A percentile compares a stretch with the other conserved stretches of the same genome.
Evolutionary conservation across 225 moss, liverwort and hornwort genomes (phyloP).

Genomic region (Polytrichum formosum): DNA sequence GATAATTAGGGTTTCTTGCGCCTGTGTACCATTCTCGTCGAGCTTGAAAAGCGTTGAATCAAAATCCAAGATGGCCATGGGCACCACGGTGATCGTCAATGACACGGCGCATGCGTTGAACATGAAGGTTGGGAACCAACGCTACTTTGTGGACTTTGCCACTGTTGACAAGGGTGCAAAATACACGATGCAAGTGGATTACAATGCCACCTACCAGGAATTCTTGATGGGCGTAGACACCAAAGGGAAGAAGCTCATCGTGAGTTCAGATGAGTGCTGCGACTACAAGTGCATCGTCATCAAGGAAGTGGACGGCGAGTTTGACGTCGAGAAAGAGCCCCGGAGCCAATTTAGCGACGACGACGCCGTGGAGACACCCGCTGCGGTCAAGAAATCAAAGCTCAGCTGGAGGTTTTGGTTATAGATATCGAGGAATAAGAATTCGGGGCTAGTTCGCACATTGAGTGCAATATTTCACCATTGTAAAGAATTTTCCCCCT

Average conservation of each 20-base stretch:
- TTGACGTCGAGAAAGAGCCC: constrained; percentile 1
- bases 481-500: too few species aligned
- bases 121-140: constrained; percentile 10
- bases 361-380: too few species aligned
- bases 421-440: too few species aligned
- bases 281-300: constrained; percentile 12
- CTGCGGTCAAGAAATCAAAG: background rate
- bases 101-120: background rate
- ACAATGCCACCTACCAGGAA: constrained; percentile 7
- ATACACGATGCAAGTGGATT: background rate
- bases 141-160: background rate
- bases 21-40: too few species aligned
- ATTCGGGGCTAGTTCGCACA: too few species aligned
- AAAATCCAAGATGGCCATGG: constrained; percentile 5
- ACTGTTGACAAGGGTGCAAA: constrained; percentile 11
- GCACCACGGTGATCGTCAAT: constrained; percentile 11
- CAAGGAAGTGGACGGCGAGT: constrained; percentile 8
- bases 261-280: constrained; percentile 12
- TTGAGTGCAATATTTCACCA: too few species aligned
- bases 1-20: too few species aligned
- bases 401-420: constrained; percentile 1
- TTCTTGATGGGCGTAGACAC: background rate
- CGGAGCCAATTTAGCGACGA: background rate
- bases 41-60: background rate
- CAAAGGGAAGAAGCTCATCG: constrained; percentile 8